Evolutionary conservation across 164 flowering plant species (phyloP).

Genomic region (Hamamelis virginiana): DNA sequence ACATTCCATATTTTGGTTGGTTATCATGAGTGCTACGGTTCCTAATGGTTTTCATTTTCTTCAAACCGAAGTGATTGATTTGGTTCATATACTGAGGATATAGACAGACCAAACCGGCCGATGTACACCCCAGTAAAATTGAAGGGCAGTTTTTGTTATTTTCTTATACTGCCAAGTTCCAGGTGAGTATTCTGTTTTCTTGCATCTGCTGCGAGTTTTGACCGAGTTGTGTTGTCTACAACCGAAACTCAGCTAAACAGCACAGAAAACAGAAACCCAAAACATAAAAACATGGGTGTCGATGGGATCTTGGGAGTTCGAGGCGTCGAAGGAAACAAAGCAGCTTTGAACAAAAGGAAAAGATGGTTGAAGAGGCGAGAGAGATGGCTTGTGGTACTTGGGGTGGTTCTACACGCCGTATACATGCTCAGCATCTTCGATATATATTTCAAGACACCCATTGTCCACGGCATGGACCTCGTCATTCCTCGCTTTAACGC

Average conservation of each 20-base stretch:
- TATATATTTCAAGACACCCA: slow-evolving; percentile 91
- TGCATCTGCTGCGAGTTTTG: too few species aligned
- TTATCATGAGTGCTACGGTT: too few species aligned
- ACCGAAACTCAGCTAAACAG: not conserved
- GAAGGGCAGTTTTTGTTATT: too few species aligned
- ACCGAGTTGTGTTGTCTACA: too few species aligned
- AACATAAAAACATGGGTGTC: slow-evolving; percentile 20
- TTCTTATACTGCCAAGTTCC: too few species aligned
- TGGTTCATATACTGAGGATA: too few species aligned
- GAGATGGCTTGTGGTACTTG: slow-evolving; percentile 80
- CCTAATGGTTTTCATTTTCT: too few species aligned
- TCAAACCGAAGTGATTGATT: too few species aligned
- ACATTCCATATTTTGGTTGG: too few species aligned
- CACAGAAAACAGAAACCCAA: not conserved
- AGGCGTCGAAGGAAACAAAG: slow-evolving; percentile 17
- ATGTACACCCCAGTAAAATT: too few species aligned
- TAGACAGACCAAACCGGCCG: too few species aligned
- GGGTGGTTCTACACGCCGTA: slow-evolving; percentile 79
- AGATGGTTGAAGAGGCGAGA: slow-evolving; percentile 61
- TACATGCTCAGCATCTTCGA: slow-evolving; percentile 98
- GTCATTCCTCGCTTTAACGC: slow-evolving; percentile 66
- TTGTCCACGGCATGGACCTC: slow-evolving; percentile 94
- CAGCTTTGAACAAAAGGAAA: slow-evolving; percentile 9
- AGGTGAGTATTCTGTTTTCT: too few species aligned
- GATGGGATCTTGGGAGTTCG: slow-evolving; percentile 57